Evolutionary conservation across 2,329 filamentous ascomycete genomes (phyloP).

Genomic region (Ustulina deusta): DNA sequence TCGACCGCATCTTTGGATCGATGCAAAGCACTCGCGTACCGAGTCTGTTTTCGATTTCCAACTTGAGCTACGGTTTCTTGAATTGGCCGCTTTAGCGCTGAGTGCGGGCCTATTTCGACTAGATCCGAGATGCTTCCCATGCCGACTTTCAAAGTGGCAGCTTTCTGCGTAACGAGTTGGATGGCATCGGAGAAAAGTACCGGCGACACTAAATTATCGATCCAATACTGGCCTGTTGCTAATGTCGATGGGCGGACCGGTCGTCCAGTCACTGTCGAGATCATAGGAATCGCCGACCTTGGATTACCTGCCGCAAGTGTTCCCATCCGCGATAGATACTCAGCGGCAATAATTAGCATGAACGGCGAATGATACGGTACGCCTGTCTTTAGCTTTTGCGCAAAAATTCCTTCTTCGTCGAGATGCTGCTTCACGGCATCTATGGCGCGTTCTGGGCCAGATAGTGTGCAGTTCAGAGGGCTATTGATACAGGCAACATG

Average conservation of each 20-base stretch:
- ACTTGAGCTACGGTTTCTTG: slow-evolving; percentile 44
- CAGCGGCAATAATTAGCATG: neutral
- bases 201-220: slow-evolving; percentile 51
- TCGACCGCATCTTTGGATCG: slow-evolving; percentile 40
- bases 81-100: slow-evolving; percentile 48
- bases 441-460: neutral
- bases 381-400: neutral
- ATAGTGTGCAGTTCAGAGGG: slow-evolving; percentile 2
- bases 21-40: slow-evolving; percentile 42
- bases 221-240: slow-evolving; percentile 49
- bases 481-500: slow-evolving; percentile 18
- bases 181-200: slow-evolving; percentile 52
- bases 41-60: slow-evolving; percentile 39
- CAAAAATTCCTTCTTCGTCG: neutral
- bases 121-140: slow-evolving; percentile 44
- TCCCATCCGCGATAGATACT: slow-evolving; percentile 1
- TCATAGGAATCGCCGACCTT: neutral
- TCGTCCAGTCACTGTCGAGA: neutral
- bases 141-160: slow-evolving; percentile 45
- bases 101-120: slow-evolving; percentile 51
- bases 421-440: neutral
- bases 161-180: slow-evolving; percentile 37
- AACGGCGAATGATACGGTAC: slow-evolving; percentile 13
- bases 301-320: slow-evolving; percentile 8
- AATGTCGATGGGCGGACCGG: slow-evolving; percentile 22